These are phyloP conservation scores for Xenosphaeropsis pyriputrescens DNA, from an alignment of 2,329 filamentous ascomycete species.

Conservation along the genomic window DNA sequence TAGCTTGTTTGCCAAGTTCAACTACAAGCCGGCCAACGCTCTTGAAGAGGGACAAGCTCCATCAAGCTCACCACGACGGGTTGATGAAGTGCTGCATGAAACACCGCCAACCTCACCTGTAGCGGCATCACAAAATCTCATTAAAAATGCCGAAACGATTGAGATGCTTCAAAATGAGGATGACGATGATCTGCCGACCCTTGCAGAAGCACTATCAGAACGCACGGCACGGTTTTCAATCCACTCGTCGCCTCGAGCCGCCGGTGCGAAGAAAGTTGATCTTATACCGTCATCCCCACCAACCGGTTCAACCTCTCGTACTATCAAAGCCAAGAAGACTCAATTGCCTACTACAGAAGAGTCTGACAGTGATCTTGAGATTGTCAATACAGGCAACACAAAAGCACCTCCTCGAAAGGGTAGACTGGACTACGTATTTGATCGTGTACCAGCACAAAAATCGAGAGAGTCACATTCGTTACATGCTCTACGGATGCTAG, in stretches of 20 bases:
- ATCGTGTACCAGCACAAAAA: conserved; percentile 49
- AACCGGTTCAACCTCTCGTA: neutral
- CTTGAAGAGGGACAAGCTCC: conserved; percentile 25
- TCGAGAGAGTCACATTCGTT: conserved; percentile 49
- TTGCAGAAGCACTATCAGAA: conserved; percentile 20
- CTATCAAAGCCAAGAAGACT: conserved; percentile 43
- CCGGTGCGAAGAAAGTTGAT: too few relatives aligned
- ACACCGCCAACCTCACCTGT: conserved; percentile 64
- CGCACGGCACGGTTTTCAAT: too few relatives aligned
- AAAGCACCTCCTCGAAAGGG: conserved; percentile 23
- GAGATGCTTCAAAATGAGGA: conserved; percentile 8
- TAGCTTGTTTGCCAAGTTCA: conserved; percentile 73
- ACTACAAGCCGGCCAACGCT: conserved; percentile 38
- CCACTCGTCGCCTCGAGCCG: too few relatives aligned
- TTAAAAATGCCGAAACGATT: conserved; percentile 1
- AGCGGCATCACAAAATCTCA: conserved; percentile 8
- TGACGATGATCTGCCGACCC: conserved; percentile 21
- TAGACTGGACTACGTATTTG: conserved; percentile 50
- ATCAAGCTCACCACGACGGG: conserved; percentile 36
- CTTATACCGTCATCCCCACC: too few relatives aligned
- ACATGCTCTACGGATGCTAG: conserved; percentile 56
- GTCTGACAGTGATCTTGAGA: conserved; percentile 30
- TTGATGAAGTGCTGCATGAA: conserved; percentile 36
- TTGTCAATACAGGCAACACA: conserved; percentile 19
- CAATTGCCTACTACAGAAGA: conserved; percentile 1